Conservation (phyloP, 2,329 filamentous ascomycete species). For the Colletotrichum sp. region DNA sequence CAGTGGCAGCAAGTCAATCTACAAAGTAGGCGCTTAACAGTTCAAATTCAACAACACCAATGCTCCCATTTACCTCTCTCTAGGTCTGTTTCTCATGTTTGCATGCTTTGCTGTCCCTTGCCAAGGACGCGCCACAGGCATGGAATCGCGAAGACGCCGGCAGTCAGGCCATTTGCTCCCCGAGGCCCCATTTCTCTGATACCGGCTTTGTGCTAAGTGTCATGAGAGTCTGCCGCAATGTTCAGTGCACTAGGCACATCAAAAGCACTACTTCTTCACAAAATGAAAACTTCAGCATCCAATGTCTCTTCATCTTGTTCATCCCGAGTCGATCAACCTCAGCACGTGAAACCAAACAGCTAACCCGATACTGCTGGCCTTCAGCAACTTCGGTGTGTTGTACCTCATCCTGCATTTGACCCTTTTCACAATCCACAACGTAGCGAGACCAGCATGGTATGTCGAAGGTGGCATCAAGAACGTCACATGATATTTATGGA, state of each 20-base stretch:
- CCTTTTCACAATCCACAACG: neutral
- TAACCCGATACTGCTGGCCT: neutral
- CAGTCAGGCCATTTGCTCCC: neutral
- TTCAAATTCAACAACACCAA: too few relatives aligned
- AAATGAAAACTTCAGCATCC: neutral
- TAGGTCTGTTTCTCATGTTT: too few relatives aligned
- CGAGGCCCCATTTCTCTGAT: neutral
- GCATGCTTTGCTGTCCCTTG: too few relatives aligned
- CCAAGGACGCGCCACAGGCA: neutral
- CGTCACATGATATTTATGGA: too few relatives aligned
- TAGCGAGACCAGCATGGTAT: neutral
- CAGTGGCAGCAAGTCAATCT: too few relatives aligned
- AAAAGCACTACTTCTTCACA: too few relatives aligned
- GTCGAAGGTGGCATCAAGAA: neutral
- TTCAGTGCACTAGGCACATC: too few relatives aligned
- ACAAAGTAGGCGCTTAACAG: too few relatives aligned
- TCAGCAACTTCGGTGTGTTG: neutral
- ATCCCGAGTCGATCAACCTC: rapidly evolving
- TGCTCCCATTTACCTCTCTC: too few relatives aligned
- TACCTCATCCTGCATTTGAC: neutral
- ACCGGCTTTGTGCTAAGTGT: neutral
- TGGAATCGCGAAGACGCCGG: neutral
- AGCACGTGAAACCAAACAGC: neutral
- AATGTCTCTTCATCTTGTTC: neutral
- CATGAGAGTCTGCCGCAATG: neutral